Base-by-base conservation (phyloP, 352 stramenopile species). In the Globisporangium apiculatum region DNA sequence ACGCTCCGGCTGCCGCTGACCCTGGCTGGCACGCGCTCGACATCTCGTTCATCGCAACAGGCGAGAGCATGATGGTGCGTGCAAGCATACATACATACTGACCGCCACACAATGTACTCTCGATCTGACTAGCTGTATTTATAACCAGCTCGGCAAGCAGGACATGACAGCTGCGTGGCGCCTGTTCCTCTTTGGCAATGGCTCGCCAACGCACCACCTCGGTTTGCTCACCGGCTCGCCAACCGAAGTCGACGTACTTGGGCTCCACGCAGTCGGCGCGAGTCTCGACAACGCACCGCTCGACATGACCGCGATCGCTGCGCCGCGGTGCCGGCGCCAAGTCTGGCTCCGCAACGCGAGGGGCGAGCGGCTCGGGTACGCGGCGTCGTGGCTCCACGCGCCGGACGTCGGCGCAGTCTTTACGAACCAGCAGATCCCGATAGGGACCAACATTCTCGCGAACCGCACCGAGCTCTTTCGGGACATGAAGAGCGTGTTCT, bases 391-490 rank as follows among this genome's bases (percentile, higher is more conserved):
- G 85, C 75, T 90, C 48, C 70, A 76, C 35, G 71, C 76, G 40
- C 58, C 62, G 10, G 80, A 91, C 59, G 81, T 93, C 17, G 73
- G 70, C n/a, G 60, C 67, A n/a, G 73, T 91, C 9, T 90, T 90
- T 57, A 83, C 83, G 56, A 80, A 94, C 74, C 79, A 85, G 41
- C 81, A 79, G 61, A 78, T 89, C 58, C 85, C 85, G 7, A 94
- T 94, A 43, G 83, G 85, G 58, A 80, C 83, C 57, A 91, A 90
- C 67, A 91, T 94, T 50, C 53, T 87, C 31, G 71, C 83, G 65
- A 81, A 91, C 66, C 85, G 85, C 66, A 91, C 79, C 1, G 85
- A 94, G 66, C 74, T 94, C 40, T 94, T 88, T 53, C 85, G 85
- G 6, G 85, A 94, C 57, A 92, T 94, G 76, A 86, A 86, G 60